Conservation (phyloP, 495 filamentous ascomycete species). For the Neurospora sp. region DNA sequence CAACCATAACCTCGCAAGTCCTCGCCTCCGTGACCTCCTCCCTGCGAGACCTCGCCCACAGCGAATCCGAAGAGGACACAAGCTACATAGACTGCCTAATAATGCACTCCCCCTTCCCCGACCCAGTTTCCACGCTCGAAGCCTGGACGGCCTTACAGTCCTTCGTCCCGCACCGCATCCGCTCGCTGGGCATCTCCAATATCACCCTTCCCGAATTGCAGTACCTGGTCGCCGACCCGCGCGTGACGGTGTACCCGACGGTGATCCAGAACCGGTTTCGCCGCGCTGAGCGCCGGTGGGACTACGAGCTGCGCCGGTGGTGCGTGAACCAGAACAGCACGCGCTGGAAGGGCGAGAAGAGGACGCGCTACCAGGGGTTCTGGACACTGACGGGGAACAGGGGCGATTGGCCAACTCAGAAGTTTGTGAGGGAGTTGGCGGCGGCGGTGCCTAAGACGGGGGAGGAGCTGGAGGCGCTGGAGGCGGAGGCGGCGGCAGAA, state of each 20-base stretch:
- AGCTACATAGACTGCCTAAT: conserved; percentile 65
- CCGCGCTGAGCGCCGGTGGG: conserved; percentile 47
- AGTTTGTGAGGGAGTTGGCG: conserved; percentile 44
- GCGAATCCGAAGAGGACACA: conserved; percentile 14
- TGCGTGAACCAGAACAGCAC: conserved; percentile 25
- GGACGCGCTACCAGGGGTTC: conserved; percentile 63
- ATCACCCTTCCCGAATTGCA: conserved; percentile 43
- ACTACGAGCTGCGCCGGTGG: conserved; percentile 50
- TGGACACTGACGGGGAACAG: conserved; percentile 70
- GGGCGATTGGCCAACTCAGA: conserved; percentile 41
- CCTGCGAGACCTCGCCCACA: conserved; percentile 48
- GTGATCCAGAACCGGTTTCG: conserved; percentile 73
- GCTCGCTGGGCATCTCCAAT: conserved; percentile 66
- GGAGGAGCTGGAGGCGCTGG: not conserved
- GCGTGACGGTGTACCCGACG: conserved; percentile 31
- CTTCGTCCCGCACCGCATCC: conserved; percentile 54
- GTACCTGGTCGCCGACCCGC: conserved; percentile 27
- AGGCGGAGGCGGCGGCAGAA: not conserved
- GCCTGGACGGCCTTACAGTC: conserved; percentile 55
- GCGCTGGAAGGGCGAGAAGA: conserved; percentile 26
- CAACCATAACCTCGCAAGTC: conserved; percentile 49
- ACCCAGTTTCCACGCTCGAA: conserved; percentile 46
- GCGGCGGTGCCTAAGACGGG: conserved; percentile 11
- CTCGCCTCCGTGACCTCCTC: conserved; percentile 56
- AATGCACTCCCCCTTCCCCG: conserved; percentile 58